Evolutionary conservation across 106 monocot species (phyloP).

Genomic region (Phalaenopsis equestris): DNA sequence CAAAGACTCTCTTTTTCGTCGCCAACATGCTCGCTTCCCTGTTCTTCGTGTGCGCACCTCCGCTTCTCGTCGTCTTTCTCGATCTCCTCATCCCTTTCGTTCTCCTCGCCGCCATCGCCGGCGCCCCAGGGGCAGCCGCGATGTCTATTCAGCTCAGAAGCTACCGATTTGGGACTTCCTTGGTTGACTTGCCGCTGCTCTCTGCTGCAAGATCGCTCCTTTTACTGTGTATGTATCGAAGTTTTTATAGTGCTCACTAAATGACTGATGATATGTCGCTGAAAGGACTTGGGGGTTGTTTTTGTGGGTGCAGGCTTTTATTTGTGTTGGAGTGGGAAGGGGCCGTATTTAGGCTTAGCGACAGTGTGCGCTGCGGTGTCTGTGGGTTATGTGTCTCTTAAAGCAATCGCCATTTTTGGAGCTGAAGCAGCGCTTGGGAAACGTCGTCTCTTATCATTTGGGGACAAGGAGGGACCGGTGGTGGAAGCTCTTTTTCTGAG

Average conservation of each 20-base stretch:
- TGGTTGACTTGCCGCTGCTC: constrained; percentile 51
- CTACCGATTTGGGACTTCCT: constrained; percentile 38
- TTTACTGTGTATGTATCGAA: constrained; percentile 46
- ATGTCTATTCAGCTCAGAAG: constrained; percentile 14
- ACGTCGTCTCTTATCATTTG: background rate
- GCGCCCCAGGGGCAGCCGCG: background rate
- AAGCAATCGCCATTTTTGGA: constrained; percentile 34
- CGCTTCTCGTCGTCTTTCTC: constrained; percentile 32
- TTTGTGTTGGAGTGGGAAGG: constrained; percentile 37
- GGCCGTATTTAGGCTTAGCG: constrained; percentile 48
- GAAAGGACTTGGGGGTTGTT: background rate
- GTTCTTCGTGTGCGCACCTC: constrained; percentile 29
- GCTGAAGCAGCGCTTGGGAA: constrained; percentile 4
- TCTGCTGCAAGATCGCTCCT: constrained; percentile 48
- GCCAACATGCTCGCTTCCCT: constrained; percentile 39
- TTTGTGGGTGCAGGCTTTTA: constrained; percentile 39
- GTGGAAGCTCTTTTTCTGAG: constrained; percentile 38
- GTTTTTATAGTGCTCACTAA: background rate
- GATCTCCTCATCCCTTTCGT: constrained; percentile 32
- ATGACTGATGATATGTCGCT: background rate
- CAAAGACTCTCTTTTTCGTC: constrained; percentile 42
- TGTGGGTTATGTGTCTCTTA: constrained; percentile 35
- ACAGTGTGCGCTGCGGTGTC: constrained; percentile 36
- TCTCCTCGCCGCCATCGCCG: constrained; percentile 11
- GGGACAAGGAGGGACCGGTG: constrained; percentile 7